Base-by-base conservation (phyloP, 257 asterid genomes). In the Rehmannia glutinosa region DNA sequence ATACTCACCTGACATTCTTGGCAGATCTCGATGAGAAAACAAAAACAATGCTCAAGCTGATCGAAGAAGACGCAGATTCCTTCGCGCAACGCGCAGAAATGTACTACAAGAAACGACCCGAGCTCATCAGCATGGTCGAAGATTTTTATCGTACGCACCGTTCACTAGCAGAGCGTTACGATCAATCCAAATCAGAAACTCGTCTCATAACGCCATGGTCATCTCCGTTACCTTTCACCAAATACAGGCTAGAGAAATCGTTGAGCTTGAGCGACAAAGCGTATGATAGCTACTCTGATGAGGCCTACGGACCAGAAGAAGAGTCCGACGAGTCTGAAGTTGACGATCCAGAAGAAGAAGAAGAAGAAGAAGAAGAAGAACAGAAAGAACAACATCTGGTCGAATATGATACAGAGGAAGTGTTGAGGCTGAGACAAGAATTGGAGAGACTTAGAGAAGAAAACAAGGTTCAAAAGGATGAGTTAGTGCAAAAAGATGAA, bases 1-100 rank as follows among this genome's bases (percentile, higher is more conserved):
- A 30, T 6, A 30, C 36, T 30, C 36, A 58, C 53, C 0, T 47
- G 54, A 53, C 58, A 53, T 45, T 27, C 38, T 46, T 50, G 42
- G 52, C 80, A 92, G 98, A 84, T 52, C 84, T 92, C 8, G 92
- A 92, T 50, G 84, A 81, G 47, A 92, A 87, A 73, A 83, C 92
- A 0, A 84, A 76, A 17, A 68, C 76, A 41, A 86, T 92, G 89
- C 84, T 90, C 65, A 84, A 82, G 79, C 49, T 92, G 59, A 75
- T 92, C 10, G 97, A 90, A 54, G 91, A 79, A 65, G 97, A 92
- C 8, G 98, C 97, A 8, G 97, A 92, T 75, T 84, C 98, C 1
- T 90, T 90, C 13, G 87, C 96, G 5, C 91, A 87, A 51, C 88
- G 97, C 5, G 96, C 96, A 46, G 98, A 90, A 53, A 90, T 92